Conservation (phyloP, 768 basidiomycete genomes). For the Mycena galericulata region DNA sequence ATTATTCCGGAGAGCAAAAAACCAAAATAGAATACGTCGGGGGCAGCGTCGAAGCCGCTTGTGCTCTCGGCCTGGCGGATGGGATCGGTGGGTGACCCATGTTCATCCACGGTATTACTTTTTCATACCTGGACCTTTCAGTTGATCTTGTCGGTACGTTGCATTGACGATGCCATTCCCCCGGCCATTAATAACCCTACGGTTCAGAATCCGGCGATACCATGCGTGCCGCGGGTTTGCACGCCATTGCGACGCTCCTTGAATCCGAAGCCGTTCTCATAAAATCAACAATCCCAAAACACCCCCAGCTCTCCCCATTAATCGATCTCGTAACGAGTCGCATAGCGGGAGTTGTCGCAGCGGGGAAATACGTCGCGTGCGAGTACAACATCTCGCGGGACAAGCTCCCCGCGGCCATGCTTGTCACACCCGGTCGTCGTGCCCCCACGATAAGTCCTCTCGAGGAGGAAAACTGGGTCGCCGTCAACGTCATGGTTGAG, state of each 20-base stretch:
- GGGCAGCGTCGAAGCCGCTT: conserved; percentile 98
- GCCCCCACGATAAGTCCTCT: conserved; percentile 90
- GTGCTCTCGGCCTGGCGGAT: conserved; percentile 95
- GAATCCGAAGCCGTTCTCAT: conserved; percentile 93
- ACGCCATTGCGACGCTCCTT: conserved; percentile 91
- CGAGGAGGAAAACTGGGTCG: conserved; percentile 90
- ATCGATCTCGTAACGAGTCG: conserved; percentile 87
- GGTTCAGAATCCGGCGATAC: conserved; percentile 95
- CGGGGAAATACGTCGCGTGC: conserved; percentile 87
- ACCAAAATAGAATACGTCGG: conserved; percentile 96
- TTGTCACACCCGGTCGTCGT: conserved; percentile 88
- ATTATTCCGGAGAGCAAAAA: conserved; percentile 63
- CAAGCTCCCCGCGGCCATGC: conserved; percentile 68
- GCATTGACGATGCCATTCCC: not conserved
- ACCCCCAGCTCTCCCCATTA: conserved; percentile 70
- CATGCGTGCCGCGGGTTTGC: conserved; percentile 97
- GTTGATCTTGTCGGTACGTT: conserved; percentile 95
- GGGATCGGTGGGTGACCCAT: conserved; percentile 82
- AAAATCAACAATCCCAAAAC: conserved; percentile 75
- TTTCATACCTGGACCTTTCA: conserved; percentile 43
- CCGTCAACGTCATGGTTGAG: conserved; percentile 93
- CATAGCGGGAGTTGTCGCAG: conserved; percentile 92
- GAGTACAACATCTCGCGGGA: conserved; percentile 90
- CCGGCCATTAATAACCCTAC: not conserved
- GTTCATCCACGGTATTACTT: conserved; percentile 18